These are phyloP conservation scores for Peronospora belbahrii DNA, from an alignment of 352 stramenopile genomes.

Conservation along the genomic window DNA sequence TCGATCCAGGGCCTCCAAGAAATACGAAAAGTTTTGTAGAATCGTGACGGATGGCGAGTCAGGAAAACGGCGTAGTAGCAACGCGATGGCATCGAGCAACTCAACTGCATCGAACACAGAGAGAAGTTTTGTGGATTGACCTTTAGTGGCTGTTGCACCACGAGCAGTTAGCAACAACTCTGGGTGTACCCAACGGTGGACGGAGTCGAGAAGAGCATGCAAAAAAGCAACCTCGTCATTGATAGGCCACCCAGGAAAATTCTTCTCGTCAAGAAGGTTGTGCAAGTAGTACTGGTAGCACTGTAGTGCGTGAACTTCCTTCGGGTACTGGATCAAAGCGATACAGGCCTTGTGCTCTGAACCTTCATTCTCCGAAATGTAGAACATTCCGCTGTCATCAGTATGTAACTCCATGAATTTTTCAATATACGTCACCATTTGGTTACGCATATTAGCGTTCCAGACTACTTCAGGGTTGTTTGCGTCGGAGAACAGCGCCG, in stretches of 20 bases:
- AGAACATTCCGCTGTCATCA: conserved; percentile 61
- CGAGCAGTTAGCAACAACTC: conserved; percentile 34
- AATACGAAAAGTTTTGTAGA: conserved; percentile 57
- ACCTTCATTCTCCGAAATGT: conserved; percentile 57
- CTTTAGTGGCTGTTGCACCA: conserved; percentile 34
- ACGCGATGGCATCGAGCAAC: conserved; percentile 56
- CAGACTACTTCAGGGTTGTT: conserved; percentile 85
- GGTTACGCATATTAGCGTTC: conserved; percentile 77
- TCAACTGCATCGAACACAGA: conserved; percentile 65
- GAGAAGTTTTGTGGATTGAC: conserved; percentile 51
- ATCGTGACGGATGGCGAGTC: conserved; percentile 51
- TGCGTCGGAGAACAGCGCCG: conserved; percentile 71
- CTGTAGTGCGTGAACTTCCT: conserved; percentile 78
- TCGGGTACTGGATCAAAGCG: conserved; percentile 72
- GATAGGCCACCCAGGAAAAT: conserved; percentile 85
- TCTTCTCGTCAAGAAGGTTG: conserved; percentile 78
- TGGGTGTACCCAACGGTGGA: conserved; percentile 73
- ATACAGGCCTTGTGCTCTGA: conserved; percentile 73
- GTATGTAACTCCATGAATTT: conserved; percentile 80
- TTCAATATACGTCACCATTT: conserved; percentile 83
- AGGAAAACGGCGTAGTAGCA: conserved; percentile 69
- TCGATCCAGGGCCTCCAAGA: conserved; percentile 71
- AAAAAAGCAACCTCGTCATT: conserved; percentile 78
- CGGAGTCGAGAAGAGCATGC: conserved; percentile 59
- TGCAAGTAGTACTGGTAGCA: conserved; percentile 86